phyloP scores from a whole-genome alignment of 129 eudicot genomes.

The sunflower (Helianthus annuus) region DNA sequence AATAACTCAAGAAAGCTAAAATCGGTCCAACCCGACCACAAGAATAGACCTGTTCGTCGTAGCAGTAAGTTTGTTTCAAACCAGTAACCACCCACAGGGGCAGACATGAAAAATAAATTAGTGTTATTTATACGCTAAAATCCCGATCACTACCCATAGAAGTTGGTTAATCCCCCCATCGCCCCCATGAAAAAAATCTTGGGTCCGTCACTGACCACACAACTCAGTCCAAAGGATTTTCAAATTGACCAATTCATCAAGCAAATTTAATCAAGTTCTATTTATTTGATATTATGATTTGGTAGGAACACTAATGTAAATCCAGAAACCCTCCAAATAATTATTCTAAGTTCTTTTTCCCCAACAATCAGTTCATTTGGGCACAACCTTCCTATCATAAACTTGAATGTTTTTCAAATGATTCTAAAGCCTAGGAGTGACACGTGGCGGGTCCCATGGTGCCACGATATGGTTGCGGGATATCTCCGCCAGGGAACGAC shows the following conservation, averaged over 20 bases:
- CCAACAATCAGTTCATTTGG: too few species aligned
- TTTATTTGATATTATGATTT: background rate
- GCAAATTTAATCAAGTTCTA: background rate
- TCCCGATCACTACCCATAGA: too few species aligned
- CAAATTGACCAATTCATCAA: background rate
- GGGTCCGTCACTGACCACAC: background rate
- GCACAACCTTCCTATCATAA: constrained; percentile 15
- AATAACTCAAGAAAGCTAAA: background rate
- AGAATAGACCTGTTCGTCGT: background rate
- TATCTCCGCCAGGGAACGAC: constrained; percentile 76
- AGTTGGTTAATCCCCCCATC: too few species aligned
- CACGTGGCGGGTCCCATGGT: constrained; percentile 67
- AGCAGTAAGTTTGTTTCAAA: background rate
- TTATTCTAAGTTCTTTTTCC: too few species aligned
- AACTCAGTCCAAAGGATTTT: background rate
- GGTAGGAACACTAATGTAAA: background rate
- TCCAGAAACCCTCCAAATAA: background rate
- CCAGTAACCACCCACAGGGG: background rate
- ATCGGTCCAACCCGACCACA: background rate
- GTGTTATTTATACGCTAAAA: too few species aligned
- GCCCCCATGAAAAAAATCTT: too few species aligned
- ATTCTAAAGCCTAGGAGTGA: constrained; percentile 46
- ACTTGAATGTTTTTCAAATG: constrained; percentile 5
- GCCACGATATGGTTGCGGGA: constrained; percentile 60
- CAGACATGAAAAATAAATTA: too few species aligned